A percentile compares a stretch with the other conserved stretches of the same genome.
Conservation (phyloP, 1,284 basidiomycete species). For the Singerocomus inundabilis region DNA sequence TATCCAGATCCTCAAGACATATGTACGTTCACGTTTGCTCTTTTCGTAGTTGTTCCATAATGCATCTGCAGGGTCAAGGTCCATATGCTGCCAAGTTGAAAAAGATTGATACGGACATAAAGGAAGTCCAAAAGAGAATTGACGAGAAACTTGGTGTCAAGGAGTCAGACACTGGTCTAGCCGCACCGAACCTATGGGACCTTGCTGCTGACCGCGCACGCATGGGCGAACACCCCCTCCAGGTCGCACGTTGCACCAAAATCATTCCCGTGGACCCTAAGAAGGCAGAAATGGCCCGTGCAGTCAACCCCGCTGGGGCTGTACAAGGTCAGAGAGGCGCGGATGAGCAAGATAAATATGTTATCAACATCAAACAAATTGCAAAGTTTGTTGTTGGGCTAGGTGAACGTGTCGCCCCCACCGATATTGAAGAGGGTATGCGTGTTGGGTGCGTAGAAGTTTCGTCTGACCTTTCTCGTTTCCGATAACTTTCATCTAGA, state of each 20-base stretch:
- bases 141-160: conserved; percentile 98
- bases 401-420: conserved; percentile 94
- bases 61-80: conserved; percentile 81
- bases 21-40: conserved; percentile 48
- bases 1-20: conserved; percentile 99
- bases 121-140: conserved; percentile 95
- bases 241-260: conserved; percentile 98
- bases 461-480: background rate
- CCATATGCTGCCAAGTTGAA: conserved; percentile 91
- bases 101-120: conserved; percentile 90
- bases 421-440: conserved; percentile 99
- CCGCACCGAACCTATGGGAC: conserved; percentile 97
- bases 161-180: conserved; percentile 97
- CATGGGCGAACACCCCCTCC: conserved; percentile 91
- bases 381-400: conserved; percentile 99
- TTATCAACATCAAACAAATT: conserved; percentile 99
- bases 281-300: conserved; percentile 68
- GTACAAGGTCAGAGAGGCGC: conserved; percentile 84
- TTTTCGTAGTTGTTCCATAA: background rate
- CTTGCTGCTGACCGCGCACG: conserved; percentile 84
- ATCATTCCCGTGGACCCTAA: conserved; percentile 85
- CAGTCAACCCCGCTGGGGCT: conserved; percentile 73
- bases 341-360: conserved; percentile 98
- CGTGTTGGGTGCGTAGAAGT: conserved; percentile 82
- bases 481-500: conserved; percentile 37